Percentiles rank a stretch among this genome's conserved stretches.
phyloP scores from a whole-genome alignment of 495 filamentous ascomycete genomes.

The Halenospora varia region DNA sequence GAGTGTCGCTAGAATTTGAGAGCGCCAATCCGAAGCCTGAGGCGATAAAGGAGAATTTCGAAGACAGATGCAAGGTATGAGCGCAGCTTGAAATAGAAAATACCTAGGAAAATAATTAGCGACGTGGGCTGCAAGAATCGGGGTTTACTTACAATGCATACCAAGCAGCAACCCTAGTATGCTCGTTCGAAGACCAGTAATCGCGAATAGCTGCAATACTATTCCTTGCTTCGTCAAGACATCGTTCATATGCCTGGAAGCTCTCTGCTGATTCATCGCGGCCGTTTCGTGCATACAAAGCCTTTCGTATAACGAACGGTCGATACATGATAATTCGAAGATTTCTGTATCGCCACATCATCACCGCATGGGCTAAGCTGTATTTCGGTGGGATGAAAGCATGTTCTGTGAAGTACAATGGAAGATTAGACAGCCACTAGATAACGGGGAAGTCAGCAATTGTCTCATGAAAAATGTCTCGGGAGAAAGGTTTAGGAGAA shows the following conservation, averaged over 20 bases:
- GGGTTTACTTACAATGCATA: slow-evolving; percentile 2
- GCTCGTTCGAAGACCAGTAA: neutral
- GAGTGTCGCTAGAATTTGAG: slow-evolving; percentile 40
- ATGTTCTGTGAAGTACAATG: slow-evolving; percentile 39
- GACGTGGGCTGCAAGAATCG: neutral
- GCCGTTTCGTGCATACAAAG: neutral
- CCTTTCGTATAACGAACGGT: slow-evolving; percentile 43
- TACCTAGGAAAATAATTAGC: slow-evolving; percentile 28
- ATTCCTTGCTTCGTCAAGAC: neutral
- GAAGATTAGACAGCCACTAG: slow-evolving; percentile 43
- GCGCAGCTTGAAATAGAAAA: slow-evolving; percentile 48
- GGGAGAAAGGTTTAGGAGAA: too few species aligned
- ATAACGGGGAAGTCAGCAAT: too few species aligned
- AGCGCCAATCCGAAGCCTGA: slow-evolving; percentile 40
- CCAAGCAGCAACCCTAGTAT: neutral
- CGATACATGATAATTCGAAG: slow-evolving; percentile 49
- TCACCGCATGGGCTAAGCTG: slow-evolving; percentile 34
- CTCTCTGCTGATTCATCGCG: neutral
- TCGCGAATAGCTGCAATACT: neutral
- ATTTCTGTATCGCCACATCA: slow-evolving; percentile 50
- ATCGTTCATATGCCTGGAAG: neutral
- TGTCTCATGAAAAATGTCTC: too few species aligned
- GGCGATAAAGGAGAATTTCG: slow-evolving; percentile 43
- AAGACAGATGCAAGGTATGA: slow-evolving; percentile 45
- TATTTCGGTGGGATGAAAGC: slow-evolving; percentile 31